phyloP scores from a whole-genome alignment of 306 rosid genomes.

The Glycine soja region DNA sequence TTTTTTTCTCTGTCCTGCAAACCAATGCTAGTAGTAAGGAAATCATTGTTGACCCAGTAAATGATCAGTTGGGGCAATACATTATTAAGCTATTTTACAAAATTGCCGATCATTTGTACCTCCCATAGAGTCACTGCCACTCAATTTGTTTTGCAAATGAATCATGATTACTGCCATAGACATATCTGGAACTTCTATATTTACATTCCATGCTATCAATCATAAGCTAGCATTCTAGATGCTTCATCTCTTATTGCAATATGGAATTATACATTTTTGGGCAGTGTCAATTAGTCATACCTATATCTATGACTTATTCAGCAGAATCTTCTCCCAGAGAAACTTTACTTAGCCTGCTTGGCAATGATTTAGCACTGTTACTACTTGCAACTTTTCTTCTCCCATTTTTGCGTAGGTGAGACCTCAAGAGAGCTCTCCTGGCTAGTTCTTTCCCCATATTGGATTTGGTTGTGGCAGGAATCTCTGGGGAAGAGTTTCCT shows the following conservation, averaged over 20 bases:
- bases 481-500: constrained; percentile 51
- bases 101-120: constrained; percentile 34
- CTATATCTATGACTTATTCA: constrained; percentile 44
- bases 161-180: constrained; percentile 18
- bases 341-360: constrained; percentile 82
- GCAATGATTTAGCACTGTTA: constrained; percentile 54
- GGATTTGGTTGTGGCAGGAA: constrained; percentile 32
- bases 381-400: constrained; percentile 46
- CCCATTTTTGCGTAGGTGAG: constrained; percentile 56
- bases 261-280: constrained; percentile 31
- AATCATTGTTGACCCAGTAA: too few relatives aligned
- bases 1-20: too few relatives aligned
- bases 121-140: constrained; percentile 11
- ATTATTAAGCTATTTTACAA: constrained; percentile 31
- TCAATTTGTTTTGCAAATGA: constrained; percentile 4
- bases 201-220: constrained; percentile 18
- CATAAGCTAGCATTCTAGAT: constrained; percentile 37
- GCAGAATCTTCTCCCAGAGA: constrained; percentile 70
- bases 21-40: too few relatives aligned
- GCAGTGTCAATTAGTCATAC: constrained; percentile 14
- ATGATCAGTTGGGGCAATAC: constrained; percentile 3
- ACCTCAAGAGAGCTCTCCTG: constrained; percentile 67
- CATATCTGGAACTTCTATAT: constrained; percentile 27
- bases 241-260: constrained; percentile 36
- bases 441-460: constrained; percentile 68